Conservation (phyloP, 192 early-diverging fungal genomes). For the Linderina pennispora region DNA sequence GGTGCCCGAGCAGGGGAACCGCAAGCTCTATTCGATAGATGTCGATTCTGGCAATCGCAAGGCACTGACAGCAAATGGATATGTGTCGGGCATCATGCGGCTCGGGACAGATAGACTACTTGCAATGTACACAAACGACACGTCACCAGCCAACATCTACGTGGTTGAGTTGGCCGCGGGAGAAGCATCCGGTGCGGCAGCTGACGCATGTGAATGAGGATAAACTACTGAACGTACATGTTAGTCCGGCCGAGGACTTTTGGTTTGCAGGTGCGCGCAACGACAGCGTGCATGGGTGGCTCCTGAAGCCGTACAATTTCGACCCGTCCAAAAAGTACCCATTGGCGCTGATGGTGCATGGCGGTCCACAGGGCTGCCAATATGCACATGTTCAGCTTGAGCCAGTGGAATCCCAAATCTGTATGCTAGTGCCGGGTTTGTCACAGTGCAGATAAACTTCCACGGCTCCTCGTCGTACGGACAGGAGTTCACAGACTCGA, state of each 20-base stretch:
- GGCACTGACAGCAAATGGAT: slow-evolving; percentile 25
- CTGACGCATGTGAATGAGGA: slow-evolving; percentile 30
- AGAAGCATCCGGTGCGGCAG: slow-evolving; percentile 15
- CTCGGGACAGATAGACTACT: slow-evolving; percentile 24
- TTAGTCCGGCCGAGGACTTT: slow-evolving; percentile 47
- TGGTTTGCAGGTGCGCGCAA: slow-evolving; percentile 51
- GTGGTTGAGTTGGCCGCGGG: slow-evolving; percentile 22
- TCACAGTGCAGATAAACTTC: slow-evolving; percentile 57
- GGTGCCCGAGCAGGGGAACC: slow-evolving; percentile 56
- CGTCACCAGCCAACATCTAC: slow-evolving; percentile 32
- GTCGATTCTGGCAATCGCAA: slow-evolving; percentile 16
- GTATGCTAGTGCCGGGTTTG: slow-evolving; percentile 55
- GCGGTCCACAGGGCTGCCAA: slow-evolving; percentile 64
- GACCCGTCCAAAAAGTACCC: slow-evolving; percentile 50
- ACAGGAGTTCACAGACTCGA: slow-evolving; percentile 53
- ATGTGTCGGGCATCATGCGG: slow-evolving; percentile 5
- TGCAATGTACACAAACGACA: slow-evolving; percentile 40
- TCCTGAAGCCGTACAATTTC: slow-evolving; percentile 50
- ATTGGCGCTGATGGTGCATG: slow-evolving; percentile 64
- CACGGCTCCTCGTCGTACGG: slow-evolving; percentile 68
- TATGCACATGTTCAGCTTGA: slow-evolving; percentile 42
- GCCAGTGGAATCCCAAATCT: slow-evolving; percentile 65
- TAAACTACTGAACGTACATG: slow-evolving; percentile 12
- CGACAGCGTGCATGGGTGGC: slow-evolving; percentile 24
- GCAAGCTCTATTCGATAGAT: slow-evolving; percentile 37